phyloP scores from a whole-genome alignment of 306 rosid species.

The Ammopiptanthus mongolicus region DNA sequence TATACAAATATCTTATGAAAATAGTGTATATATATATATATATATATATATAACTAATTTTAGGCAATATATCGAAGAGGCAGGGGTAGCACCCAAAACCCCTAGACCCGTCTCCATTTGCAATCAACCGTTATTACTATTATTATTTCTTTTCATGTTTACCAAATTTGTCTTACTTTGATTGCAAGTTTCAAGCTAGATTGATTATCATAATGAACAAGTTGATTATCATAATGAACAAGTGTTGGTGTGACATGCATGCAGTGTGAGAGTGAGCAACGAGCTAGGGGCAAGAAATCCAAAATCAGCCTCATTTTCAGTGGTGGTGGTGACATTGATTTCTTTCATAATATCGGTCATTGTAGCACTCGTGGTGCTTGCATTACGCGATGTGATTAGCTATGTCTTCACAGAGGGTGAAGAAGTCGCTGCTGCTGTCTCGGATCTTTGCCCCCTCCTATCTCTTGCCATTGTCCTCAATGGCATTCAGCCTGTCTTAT shows the following conservation, averaged over 20 bases:
- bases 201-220: not conserved
- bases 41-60: no score
- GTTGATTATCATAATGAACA: not conserved
- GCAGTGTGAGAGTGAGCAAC: conserved; percentile 89
- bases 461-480: conserved; percentile 65
- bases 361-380: conserved; percentile 39
- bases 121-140: no score
- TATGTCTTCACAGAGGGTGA: conserved; percentile 66
- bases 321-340: conserved; percentile 49
- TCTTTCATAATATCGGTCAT: conserved; percentile 50
- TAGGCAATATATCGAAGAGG: no score
- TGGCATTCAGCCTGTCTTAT: conserved; percentile 80
- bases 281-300: conserved; percentile 82
- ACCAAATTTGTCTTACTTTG: not conserved
- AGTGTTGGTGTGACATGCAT: not conserved
- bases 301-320: conserved; percentile 67
- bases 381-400: conserved; percentile 53
- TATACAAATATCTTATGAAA: no score
- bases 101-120: no score
- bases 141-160: no score
- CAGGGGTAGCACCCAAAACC: no score
- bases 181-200: not conserved
- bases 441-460: conserved; percentile 71
- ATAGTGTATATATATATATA: no score
- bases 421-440: conserved; percentile 73